A percentile compares a stretch with the other conserved stretches of the same genome.
Conservation (phyloP, 306 rosid species). For the Prunus persica region Prunus_persica_NCBIv2 NC_034014.1:8563001-8563500, state of each 20-base stretch:
- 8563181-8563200: neutral
- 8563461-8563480: neutral
- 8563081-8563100: neutral
- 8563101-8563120: neutral
- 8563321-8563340: neutral
- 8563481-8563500: neutral
- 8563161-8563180: neutral
- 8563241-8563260: conserved; percentile 4
- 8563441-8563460: neutral
- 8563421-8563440: neutral
- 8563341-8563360: neutral
- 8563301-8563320: neutral
- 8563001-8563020: neutral
- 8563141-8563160: neutral
- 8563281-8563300: neutral
- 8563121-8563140: neutral
- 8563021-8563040: neutral
- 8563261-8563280: neutral
- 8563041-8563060: neutral
- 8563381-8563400: neutral
- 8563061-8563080: neutral
- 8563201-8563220: neutral
- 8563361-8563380: neutral
- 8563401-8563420: neutral
- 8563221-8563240: neutral